Conservation (phyloP, 148 eudicot genomes). For the Pharnaceum exiguum region DNA sequence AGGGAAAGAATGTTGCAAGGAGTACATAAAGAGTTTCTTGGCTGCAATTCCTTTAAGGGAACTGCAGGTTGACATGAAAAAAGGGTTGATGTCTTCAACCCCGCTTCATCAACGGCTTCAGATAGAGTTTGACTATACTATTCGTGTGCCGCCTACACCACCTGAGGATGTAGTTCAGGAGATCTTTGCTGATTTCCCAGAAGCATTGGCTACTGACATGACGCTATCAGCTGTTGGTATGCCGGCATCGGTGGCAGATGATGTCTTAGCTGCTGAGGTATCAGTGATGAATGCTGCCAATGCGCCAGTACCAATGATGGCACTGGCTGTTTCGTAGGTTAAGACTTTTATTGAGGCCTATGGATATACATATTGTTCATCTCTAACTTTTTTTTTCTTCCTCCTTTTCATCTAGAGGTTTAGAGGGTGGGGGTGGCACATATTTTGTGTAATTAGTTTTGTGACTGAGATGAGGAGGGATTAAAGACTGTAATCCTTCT, state of each 20-base stretch:
- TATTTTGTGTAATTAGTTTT: slow-evolving; percentile 12
- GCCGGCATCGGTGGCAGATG: not conserved
- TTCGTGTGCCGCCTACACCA: slow-evolving; percentile 20
- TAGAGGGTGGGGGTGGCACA: not conserved
- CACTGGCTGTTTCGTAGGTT: slow-evolving; percentile 25
- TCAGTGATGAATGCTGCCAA: slow-evolving; percentile 5
- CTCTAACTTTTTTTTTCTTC: not conserved
- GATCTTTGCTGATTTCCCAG: slow-evolving; percentile 3
- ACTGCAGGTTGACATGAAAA: slow-evolving; percentile 65
- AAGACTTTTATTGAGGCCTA: not conserved
- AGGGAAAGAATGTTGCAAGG: slow-evolving; percentile 70
- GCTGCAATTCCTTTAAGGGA: slow-evolving; percentile 83
- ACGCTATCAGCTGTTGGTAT: not conserved
- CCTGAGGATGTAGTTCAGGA: slow-evolving; percentile 9
- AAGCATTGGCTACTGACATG: not conserved
- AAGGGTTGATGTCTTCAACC: slow-evolving; percentile 61
- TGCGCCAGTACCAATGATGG: slow-evolving; percentile 8
- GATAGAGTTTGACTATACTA: slow-evolving; percentile 66
- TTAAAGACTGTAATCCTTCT: not conserved
- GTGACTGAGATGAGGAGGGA: slow-evolving; percentile 2
- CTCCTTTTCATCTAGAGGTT: not conserved
- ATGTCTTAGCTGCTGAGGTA: not conserved
- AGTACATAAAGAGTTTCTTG: slow-evolving; percentile 81
- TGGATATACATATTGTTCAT: slow-evolving; percentile 26
- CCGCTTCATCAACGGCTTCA: slow-evolving; percentile 86